A percentile compares a stretch with the other conserved stretches of the same genome.
phyloP scores from a whole-genome alignment of 352 stramenopile genomes.

The Pythium phragmiticola region DNA sequence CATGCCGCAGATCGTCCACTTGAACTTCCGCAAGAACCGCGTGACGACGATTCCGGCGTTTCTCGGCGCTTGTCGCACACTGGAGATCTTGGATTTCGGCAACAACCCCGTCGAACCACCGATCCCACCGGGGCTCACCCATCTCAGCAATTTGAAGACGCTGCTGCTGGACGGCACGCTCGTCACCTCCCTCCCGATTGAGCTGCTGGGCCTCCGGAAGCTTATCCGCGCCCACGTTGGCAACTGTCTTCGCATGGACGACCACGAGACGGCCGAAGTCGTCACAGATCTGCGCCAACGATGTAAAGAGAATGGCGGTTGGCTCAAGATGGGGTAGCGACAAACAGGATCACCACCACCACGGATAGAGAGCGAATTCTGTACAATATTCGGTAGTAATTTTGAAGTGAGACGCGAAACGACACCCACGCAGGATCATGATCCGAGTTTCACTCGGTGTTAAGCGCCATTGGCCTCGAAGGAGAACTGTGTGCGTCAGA shows the following conservation, averaged over 20 bases:
- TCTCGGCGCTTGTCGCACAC: conserved; percentile 38
- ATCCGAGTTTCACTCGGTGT: too few species aligned
- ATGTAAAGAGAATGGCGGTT: conserved; percentile 56
- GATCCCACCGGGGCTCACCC: conserved; percentile 42
- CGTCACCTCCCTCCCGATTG: conserved; percentile 56
- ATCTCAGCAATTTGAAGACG: conserved; percentile 56
- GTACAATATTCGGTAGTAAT: neutral
- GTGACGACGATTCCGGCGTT: conserved; percentile 47
- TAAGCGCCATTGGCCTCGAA: neutral
- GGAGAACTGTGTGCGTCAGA: neutral
- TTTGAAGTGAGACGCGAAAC: neutral
- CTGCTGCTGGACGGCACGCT: conserved; percentile 58
- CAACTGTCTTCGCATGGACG: conserved; percentile 47
- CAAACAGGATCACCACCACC: too few species aligned
- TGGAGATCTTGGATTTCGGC: conserved; percentile 77
- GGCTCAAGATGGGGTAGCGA: conserved; percentile 49
- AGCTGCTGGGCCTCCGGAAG: conserved; percentile 52
- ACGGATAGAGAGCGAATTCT: conserved; percentile 3
- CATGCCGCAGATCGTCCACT: conserved; percentile 58
- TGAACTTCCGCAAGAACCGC: conserved; percentile 67
- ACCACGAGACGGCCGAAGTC: conserved; percentile 68
- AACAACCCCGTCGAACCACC: conserved; percentile 51
- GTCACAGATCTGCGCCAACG: conserved; percentile 48
- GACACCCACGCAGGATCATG: too few species aligned
- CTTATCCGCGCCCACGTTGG: conserved; percentile 65